Evolutionary conservation across 78 protist species (phyloP), one percentile per base, ranked within the genome.

Genomic region (Blattamonas nauphoetae): DNA sequence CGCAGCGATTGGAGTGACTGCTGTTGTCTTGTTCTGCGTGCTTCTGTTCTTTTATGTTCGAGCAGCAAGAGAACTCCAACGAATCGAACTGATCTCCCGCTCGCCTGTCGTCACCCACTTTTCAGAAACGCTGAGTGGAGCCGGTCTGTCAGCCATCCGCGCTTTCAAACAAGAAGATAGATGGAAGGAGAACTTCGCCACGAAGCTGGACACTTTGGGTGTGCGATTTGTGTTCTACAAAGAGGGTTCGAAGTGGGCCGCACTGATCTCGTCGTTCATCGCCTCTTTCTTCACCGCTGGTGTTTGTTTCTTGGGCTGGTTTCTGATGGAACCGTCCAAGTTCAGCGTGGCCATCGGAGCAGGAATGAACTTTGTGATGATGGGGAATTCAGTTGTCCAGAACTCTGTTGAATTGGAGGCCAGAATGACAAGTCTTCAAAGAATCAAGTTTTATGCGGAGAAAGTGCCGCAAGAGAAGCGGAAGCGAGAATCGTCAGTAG

Each of bases 91-190:
- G 34, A 38, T 92, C 21, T 11, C 94, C 36, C 84, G 97, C 42
- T 90, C 96, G 11, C 98, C 98, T 2, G 42, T 94, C 78, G 93
- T 85, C 78, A 63, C 96, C 32, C 81, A 85, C 64, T 95, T 96
- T 90, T 33, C 91, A 1, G 95, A 92, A 41, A 89, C 95, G 3
- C 89, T 97, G 35, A 46, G 35, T 6, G n/a, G n/a, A n/a, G 82
- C 85, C 44, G 99, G 99, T 46, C 90, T 94, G 36, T n/a, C 94
- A 1, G 92, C 96, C n/a, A 93, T 97, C 82, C 93, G 98, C 63
- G 96, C 99, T 0, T 95, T 87, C 81, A 45, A 46, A 35, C 77
- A 41, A 6, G 35, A 46, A 6, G 64, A 46, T 6, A 5, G 6
- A 46, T 46, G 64, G 64, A 46, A 21, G 35, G 64, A 6, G 35